Percentiles rank a stretch among this genome's conserved stretches.
These are phyloP conservation scores for Leccinum imitatum DNA, from an alignment of 768 basidiomycete genomes.

Conservation along the genomic window DNA sequence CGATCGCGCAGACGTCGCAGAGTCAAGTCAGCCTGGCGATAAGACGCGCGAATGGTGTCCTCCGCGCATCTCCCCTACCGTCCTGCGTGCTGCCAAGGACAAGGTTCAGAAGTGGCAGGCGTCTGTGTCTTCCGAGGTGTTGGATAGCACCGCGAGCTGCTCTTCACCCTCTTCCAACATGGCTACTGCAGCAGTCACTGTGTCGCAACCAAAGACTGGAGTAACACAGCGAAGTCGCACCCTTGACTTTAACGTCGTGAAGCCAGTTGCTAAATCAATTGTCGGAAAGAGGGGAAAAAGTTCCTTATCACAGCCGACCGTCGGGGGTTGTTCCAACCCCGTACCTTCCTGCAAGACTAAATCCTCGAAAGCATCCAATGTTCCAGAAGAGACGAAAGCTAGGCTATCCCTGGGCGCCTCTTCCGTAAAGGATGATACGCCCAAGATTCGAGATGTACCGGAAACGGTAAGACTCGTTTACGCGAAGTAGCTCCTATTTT, in stretches of 20 bases:
- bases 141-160: constrained; percentile 7
- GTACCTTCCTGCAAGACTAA: constrained; percentile 16
- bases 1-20: background rate
- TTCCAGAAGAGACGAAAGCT: background rate
- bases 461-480: constrained; percentile 36
- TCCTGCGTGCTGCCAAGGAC: constrained; percentile 30
- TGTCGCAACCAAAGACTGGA: constrained; percentile 18
- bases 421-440: constrained; percentile 7
- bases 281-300: constrained; percentile 25
- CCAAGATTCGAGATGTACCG: constrained; percentile 36
- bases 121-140: constrained; percentile 21
- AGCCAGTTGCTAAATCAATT: constrained; percentile 30
- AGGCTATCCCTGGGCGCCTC: constrained; percentile 4
- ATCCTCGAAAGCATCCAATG: constrained; percentile 1
- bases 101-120: constrained; percentile 40
- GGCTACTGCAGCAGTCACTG: background rate
- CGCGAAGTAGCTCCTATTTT: background rate
- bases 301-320: background rate
- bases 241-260: constrained; percentile 46
- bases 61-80: constrained; percentile 25
- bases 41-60: constrained; percentile 3
- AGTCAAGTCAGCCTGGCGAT: background rate
- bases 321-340: constrained; percentile 9
- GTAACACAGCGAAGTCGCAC: constrained; percentile 23
- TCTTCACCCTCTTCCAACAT: constrained; percentile 7